Evolutionary conservation across 192 early-diverging fungal genomes (phyloP), one percentile per base, ranked within the genome.

Genomic region (Backusella circina): DNA sequence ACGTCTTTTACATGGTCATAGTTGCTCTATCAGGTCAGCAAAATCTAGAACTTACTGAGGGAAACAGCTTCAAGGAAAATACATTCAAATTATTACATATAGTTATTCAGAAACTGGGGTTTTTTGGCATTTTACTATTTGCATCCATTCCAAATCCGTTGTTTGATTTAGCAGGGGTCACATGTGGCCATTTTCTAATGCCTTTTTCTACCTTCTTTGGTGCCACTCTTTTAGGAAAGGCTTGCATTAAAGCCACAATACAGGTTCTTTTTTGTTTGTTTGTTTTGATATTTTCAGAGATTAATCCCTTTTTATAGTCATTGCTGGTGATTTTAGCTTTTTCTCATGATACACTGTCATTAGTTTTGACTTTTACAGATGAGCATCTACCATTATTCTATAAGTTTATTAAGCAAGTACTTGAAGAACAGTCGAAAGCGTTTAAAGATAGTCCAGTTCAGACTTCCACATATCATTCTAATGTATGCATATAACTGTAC

Each of bases 71-170:
- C 26, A 92, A 92, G 51, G 94, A 95, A 71, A 83, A 85, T 2
- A 86, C 87, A 5, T 84, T 96, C 33, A 78, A 93, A 8, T 80
- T 83, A 71, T 84, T 97, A 39, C 87, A 93, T 84, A 74, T 86
- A 13, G 74, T 95, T 36, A 86, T 98, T 77, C 88, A 88, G 71
- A 86, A 85, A 3, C 83, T 95, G 21, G 97, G 95, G 0, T 98
- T 98, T 77, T 88, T 89, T 68, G 97, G 95, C 51, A 98, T 98
- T 32, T 87, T 98, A 31, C 72, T 96, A 3, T 95, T 92, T 83
- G 97, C 97, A 26, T 96, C 95, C 84, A 94, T 98, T 71, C 97
- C 97, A n/a, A 98, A 98, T 71, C 96, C 96, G 15, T 83, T 98
- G 50, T 98, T 98, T 83, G 97, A 98, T 75, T 86, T 98, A 38